Evolutionary conservation across 305 asterid species (phyloP).

Genomic region (Fraxinus angustifolia): DNA sequence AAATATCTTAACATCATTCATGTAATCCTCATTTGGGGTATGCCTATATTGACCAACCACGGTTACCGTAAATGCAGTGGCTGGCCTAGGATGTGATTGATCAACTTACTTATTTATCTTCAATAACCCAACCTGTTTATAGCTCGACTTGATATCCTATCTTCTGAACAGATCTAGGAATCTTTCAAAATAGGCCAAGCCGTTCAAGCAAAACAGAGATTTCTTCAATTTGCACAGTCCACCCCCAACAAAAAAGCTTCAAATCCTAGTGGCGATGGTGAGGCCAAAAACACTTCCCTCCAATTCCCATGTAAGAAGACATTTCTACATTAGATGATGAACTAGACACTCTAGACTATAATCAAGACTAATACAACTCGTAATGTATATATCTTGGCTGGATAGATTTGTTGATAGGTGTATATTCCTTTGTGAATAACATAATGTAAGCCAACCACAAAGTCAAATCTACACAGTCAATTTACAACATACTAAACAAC

Average conservation of each 20-base stretch:
- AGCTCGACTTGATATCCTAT: not conserved
- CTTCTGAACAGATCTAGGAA: not conserved
- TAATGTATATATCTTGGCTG: not conserved
- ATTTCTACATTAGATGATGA: not conserved
- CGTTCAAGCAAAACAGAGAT: not conserved
- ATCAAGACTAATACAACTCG: not conserved
- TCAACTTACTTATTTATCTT: not conserved
- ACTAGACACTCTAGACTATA: not conserved
- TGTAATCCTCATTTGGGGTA: not conserved
- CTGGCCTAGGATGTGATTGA: not conserved
- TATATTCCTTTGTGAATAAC: not conserved
- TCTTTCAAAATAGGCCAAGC: not conserved
- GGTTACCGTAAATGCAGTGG: not conserved
- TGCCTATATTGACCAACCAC: not conserved
- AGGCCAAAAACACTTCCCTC: not conserved
- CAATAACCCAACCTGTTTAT: not conserved
- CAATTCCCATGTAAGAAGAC: not conserved
- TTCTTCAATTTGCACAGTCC: not conserved
- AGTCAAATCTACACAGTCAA: not conserved
- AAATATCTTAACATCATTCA: not conserved
- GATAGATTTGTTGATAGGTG: not conserved
- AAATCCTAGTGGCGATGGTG: not conserved
- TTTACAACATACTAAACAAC: not conserved
- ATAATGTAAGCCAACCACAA: not conserved
- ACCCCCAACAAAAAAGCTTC: not conserved